A percentile compares a stretch with the other conserved stretches of the same genome.
These are phyloP conservation scores for Mycena kentingensis DNA, from an alignment of 768 basidiomycete species.

Conservation along the genomic window DNA sequence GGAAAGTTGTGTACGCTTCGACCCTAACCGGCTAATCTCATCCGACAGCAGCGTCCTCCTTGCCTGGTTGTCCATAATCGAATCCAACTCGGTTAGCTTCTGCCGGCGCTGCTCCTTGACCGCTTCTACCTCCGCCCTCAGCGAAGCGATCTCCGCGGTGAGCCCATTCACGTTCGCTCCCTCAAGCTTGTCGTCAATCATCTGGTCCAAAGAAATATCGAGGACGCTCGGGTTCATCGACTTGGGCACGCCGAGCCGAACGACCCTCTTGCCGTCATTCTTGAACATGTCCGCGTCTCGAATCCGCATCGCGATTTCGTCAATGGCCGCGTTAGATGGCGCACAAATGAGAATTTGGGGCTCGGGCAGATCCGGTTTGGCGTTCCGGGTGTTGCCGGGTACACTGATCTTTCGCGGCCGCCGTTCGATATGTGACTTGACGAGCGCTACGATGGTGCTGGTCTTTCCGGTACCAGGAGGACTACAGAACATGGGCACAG, in stretches of 20 bases:
- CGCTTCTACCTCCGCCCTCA: constrained; percentile 70
- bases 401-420: constrained; percentile 52
- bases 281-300: constrained; percentile 64
- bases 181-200: constrained; percentile 78
- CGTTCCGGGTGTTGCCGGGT: constrained; percentile 33
- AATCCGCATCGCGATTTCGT: constrained; percentile 89
- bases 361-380: constrained; percentile 47
- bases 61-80: constrained; percentile 57
- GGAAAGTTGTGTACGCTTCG: constrained; percentile 62
- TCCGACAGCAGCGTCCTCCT: constrained; percentile 60
- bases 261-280: constrained; percentile 69
- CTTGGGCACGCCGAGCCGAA: constrained; percentile 82
- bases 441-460: constrained; percentile 94
- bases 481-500: constrained; percentile 44
- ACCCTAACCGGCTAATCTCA: constrained; percentile 66
- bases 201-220: constrained; percentile 83
- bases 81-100: constrained; percentile 61
- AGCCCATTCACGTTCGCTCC: constrained; percentile 54
- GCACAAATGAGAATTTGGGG: constrained; percentile 87
- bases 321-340: constrained; percentile 97
- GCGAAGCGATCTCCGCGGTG: constrained; percentile 47
- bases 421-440: constrained; percentile 74
- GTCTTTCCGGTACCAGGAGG: constrained; percentile 99
- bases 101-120: constrained; percentile 60
- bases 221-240: constrained; percentile 77